These are phyloP conservation scores for Malus orientalis DNA, from an alignment of 306 rosid species.

Conservation along the genomic window DNA sequence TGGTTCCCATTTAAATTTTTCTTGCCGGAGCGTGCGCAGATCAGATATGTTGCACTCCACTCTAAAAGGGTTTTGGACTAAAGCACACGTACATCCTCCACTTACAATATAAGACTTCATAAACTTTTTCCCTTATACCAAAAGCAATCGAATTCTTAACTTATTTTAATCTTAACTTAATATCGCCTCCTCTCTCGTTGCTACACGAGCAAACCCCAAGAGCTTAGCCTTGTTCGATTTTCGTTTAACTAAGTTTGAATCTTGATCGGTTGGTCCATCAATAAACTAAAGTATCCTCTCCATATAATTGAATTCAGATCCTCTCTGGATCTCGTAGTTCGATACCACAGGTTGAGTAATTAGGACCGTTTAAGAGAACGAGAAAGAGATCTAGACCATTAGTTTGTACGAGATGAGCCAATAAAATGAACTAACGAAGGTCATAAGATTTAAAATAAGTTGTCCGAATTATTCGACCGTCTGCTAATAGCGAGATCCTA, in stretches of 20 bases:
- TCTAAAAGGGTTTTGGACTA: not conserved
- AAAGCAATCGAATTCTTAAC: too few relatives aligned
- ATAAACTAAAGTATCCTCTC: not conserved
- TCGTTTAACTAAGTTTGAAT: not conserved
- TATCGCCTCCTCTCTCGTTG: too few relatives aligned
- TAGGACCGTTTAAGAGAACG: too few relatives aligned
- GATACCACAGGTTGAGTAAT: accelerated
- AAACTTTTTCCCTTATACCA: too few relatives aligned
- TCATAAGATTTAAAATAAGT: too few relatives aligned
- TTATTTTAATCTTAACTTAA: not conserved
- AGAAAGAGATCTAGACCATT: too few relatives aligned
- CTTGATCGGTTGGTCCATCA: not conserved
- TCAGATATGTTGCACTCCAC: not conserved
- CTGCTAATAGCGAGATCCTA: too few relatives aligned
- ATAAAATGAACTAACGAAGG: too few relatives aligned
- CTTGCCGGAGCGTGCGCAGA: not conserved
- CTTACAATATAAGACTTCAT: too few relatives aligned
- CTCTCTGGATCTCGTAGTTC: too few relatives aligned
- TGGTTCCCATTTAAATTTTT: not conserved
- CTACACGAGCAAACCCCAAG: too few relatives aligned
- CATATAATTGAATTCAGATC: not conserved
- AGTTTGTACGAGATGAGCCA: accelerated
- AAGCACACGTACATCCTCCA: not conserved
- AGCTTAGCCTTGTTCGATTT: not conserved
- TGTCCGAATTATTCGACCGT: too few relatives aligned